Percentiles rank a stretch among this genome's conserved stretches.
These are phyloP conservation scores for Dalechampia spathulata DNA, from an alignment of 441 rosid genomes.

Conservation along the genomic window DNA sequence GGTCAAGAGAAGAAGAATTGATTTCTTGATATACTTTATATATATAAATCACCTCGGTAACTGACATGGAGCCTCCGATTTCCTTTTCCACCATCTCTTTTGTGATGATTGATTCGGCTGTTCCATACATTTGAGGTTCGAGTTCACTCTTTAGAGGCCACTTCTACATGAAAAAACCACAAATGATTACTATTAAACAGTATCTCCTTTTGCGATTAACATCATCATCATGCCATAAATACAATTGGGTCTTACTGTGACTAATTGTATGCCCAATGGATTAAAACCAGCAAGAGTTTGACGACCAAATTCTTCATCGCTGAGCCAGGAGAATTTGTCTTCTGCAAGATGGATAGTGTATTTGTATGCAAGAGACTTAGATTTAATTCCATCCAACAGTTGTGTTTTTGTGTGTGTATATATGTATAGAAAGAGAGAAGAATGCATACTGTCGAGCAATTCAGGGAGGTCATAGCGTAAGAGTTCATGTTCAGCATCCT, in stretches of 20 bases:
- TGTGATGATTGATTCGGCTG: slow-evolving; percentile 51
- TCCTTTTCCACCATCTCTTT: slow-evolving; percentile 34
- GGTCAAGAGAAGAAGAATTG: too few relatives aligned
- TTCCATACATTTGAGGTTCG: slow-evolving; percentile 53
- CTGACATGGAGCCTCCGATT: slow-evolving; percentile 40
- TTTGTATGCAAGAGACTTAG: too few relatives aligned
- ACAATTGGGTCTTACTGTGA: slow-evolving; percentile 35
- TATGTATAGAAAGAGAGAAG: too few relatives aligned
- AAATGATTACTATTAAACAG: not conserved
- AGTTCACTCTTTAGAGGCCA: slow-evolving; percentile 73
- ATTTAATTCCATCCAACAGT: too few relatives aligned
- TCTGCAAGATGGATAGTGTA: slow-evolving; percentile 39
- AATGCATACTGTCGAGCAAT: slow-evolving; percentile 39
- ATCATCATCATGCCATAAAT: not conserved
- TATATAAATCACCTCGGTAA: slow-evolving; percentile 62
- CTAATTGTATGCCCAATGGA: slow-evolving; percentile 41
- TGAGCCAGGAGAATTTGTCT: slow-evolving; percentile 61
- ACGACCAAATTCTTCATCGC: slow-evolving; percentile 70
- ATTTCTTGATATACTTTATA: too few relatives aligned
- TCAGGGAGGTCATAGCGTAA: slow-evolving; percentile 51
- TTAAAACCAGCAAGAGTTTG: slow-evolving; percentile 75
- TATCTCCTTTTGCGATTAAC: too few relatives aligned
- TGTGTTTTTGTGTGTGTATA: too few relatives aligned
- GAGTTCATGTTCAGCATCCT: slow-evolving; percentile 23
- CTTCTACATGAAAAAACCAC: slow-evolving; percentile 28